Evolutionary conservation across 441 rosid species (phyloP).

Genomic region (Daphne laureola): DNA sequence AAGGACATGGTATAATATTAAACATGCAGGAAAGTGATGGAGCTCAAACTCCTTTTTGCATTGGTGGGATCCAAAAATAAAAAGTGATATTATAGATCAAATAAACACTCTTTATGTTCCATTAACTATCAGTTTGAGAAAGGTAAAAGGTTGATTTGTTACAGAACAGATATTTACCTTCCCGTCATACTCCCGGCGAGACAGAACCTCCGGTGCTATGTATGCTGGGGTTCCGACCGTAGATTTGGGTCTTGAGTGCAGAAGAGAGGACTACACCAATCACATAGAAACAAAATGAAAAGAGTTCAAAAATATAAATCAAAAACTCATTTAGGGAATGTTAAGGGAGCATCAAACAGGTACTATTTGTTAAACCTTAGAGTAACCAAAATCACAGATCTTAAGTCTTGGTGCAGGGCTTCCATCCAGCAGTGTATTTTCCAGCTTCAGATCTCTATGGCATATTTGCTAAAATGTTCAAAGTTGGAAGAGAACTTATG

Average conservation of each 20-base stretch:
- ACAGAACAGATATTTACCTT: constrained; percentile 35
- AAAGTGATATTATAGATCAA: constrained; percentile 7
- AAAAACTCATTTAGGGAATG: constrained; percentile 1
- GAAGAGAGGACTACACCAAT: constrained; percentile 54
- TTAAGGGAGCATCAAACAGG: background rate
- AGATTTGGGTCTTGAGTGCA: constrained; percentile 91
- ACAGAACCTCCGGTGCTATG: constrained; percentile 86
- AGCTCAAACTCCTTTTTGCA: constrained; percentile 9
- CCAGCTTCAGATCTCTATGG: constrained; percentile 93
- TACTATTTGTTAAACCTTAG: constrained; percentile 46
- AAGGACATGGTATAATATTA: background rate
- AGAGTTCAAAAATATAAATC: constrained; percentile 6
- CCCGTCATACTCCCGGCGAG: constrained; percentile 81
- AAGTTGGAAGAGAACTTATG: too few relatives aligned
- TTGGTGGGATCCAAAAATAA: constrained; percentile 10
- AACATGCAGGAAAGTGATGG: constrained; percentile 11
- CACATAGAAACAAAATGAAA: background rate
- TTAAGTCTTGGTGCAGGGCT: constrained; percentile 91
- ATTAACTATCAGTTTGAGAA: too few relatives aligned
- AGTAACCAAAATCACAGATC: constrained; percentile 95
- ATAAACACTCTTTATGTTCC: background rate
- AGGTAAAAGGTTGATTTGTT: too few relatives aligned
- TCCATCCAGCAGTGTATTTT: constrained; percentile 90
- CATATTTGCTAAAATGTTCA: constrained; percentile 74
- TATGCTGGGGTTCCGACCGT: constrained; percentile 97